phyloP scores from a whole-genome alignment of 1,284 basidiomycete genomes.

The Rhodotorula sp. region DNA sequence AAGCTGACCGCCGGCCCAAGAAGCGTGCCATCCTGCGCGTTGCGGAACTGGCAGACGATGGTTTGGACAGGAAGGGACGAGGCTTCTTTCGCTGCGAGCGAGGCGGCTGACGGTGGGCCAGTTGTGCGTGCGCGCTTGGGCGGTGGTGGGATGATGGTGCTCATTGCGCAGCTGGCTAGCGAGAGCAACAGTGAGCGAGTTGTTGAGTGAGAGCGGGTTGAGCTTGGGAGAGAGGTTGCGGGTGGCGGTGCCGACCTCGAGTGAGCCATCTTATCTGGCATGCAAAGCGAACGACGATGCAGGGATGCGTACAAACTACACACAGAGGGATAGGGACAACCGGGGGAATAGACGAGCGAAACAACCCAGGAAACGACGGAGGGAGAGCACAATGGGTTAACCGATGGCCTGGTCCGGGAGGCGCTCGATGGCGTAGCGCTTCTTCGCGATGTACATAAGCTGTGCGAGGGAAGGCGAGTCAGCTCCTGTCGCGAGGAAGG shows the following conservation, averaged over 20 bases:
- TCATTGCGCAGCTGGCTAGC: conserved; percentile 13
- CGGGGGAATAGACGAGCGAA: not conserved
- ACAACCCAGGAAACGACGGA: not conserved
- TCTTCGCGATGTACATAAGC: conserved; percentile 89
- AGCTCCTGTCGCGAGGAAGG: too few species aligned
- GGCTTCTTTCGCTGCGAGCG: conserved; percentile 6
- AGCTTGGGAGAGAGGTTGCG: not conserved
- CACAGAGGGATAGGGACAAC: not conserved
- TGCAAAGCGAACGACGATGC: not conserved
- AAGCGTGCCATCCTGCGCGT: conserved; percentile 73
- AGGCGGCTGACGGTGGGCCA: not conserved
- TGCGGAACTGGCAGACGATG: conserved; percentile 84
- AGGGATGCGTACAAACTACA: not conserved
- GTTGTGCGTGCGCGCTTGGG: conserved; percentile 34
- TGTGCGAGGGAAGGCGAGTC: too few species aligned
- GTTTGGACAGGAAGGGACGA: conserved; percentile 56
- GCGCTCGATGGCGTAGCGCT: conserved; percentile 86
- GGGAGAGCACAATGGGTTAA: conserved; percentile 1
- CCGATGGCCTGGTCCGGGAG: conserved; percentile 78
- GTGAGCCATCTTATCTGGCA: not conserved
- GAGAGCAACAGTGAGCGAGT: not conserved
- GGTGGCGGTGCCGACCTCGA: not conserved
- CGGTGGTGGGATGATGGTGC: conserved; percentile 37
- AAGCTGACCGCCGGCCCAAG: conserved; percentile 83
- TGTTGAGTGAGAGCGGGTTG: not conserved